phyloP scores from a whole-genome alignment of 805 yeast genomes.

The Barnettozyma botsteinii region DNA sequence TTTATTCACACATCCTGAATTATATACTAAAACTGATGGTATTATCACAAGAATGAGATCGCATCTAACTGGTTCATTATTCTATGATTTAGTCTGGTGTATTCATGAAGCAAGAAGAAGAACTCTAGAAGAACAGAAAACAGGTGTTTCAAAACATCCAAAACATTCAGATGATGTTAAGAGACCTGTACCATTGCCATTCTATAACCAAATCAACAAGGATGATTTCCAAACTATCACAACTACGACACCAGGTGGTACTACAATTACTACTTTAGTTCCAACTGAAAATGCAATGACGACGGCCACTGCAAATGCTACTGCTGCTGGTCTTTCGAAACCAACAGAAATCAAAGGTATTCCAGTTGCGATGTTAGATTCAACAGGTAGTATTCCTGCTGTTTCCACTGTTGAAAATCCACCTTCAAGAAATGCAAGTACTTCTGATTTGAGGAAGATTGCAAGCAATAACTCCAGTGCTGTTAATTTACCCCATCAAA shows the following conservation, averaged over 20 bases:
- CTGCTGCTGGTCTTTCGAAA: constrained; percentile 48
- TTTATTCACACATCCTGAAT: constrained; percentile 78
- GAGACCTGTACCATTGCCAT: constrained; percentile 60
- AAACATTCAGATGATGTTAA: constrained; percentile 28
- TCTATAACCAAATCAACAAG: constrained; percentile 82
- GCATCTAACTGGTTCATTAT: constrained; percentile 83
- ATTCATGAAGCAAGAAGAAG: constrained; percentile 90
- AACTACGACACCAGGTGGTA: constrained; percentile 87
- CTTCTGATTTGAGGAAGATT: constrained; percentile 14
- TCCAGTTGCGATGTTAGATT: constrained; percentile 66
- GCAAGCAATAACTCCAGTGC: constrained; percentile 16
- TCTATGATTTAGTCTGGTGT: constrained; percentile 90
- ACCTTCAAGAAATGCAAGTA: not conserved
- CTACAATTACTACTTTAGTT: constrained; percentile 81
- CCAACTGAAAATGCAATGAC: constrained; percentile 77
- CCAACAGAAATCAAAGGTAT: constrained; percentile 64
- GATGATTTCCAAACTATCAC: constrained; percentile 84
- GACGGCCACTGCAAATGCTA: constrained; percentile 51
- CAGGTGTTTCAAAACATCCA: constrained; percentile 24
- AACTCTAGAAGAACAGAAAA: constrained; percentile 36
- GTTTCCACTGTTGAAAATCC: not conserved
- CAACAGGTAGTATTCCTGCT: constrained; percentile 60
- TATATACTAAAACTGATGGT: constrained; percentile 65
- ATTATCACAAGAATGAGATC: constrained; percentile 86
- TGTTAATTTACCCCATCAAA: constrained; percentile 2